These are phyloP conservation scores for Cladosporium sp. DNA, from an alignment of 2,329 filamentous ascomycete genomes.

Conservation along the genomic window DNA sequence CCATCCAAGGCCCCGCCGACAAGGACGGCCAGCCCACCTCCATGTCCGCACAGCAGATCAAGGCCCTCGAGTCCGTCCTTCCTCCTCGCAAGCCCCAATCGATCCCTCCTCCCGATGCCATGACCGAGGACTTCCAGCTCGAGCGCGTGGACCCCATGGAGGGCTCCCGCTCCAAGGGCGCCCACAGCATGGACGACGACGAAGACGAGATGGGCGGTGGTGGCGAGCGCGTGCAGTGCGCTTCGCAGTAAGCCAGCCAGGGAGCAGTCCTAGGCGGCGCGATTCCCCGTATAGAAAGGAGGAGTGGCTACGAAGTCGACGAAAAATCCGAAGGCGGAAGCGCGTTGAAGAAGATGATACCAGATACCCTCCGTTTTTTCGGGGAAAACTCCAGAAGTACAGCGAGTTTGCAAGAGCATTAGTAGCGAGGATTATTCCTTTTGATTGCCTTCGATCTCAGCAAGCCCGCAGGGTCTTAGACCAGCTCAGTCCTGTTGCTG, in stretches of 20 bases:
- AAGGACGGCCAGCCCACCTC: constrained; percentile 43
- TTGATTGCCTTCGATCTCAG: not conserved
- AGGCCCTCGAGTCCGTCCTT: constrained; percentile 80
- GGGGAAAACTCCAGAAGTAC: not conserved
- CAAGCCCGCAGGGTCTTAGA: not conserved
- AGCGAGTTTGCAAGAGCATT: constrained; percentile 3
- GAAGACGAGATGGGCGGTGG: constrained; percentile 62
- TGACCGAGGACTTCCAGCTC: constrained; percentile 86
- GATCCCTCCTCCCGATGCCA: constrained; percentile 75
- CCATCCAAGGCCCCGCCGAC: constrained; percentile 42
- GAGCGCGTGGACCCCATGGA: constrained; percentile 76
- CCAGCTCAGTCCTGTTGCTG: not conserved
- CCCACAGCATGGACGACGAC: constrained; percentile 64
- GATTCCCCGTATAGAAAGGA: not conserved
- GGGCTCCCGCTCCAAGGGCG: constrained; percentile 64
- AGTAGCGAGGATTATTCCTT: not conserved
- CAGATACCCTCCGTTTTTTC: constrained; percentile 6
- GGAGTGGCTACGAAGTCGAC: constrained; percentile 13
- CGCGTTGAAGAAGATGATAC: constrained; percentile 9
- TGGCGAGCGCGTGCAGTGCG: constrained; percentile 81
- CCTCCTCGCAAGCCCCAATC: constrained; percentile 68
- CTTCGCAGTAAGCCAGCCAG: constrained; percentile 66
- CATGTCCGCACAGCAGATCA: constrained; percentile 67
- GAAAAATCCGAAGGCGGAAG: not conserved
- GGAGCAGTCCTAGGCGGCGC: not conserved